Evolutionary conservation across 2,329 filamentous ascomycete genomes (phyloP).

Genomic region (Xylaria sp.): DNA sequence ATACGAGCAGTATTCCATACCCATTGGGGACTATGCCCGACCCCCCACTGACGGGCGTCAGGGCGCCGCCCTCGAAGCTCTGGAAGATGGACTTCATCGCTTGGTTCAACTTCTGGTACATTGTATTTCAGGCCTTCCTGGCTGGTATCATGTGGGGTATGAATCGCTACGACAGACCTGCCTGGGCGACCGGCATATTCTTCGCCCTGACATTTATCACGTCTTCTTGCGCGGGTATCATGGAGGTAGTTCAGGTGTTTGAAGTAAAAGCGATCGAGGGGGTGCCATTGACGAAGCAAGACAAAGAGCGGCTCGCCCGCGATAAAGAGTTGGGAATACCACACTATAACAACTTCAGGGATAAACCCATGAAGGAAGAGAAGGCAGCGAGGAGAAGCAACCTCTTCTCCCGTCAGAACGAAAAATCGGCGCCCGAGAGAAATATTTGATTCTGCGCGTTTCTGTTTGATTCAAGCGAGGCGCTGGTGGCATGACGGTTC

Average conservation of each 20-base stretch:
- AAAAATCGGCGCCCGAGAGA: slow-evolving; percentile 31
- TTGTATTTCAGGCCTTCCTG: slow-evolving; percentile 77
- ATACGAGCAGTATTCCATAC: slow-evolving; percentile 65
- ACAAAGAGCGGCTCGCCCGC: slow-evolving; percentile 59
- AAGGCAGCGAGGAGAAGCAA: slow-evolving; percentile 41
- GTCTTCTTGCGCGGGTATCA: slow-evolving; percentile 73
- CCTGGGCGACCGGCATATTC: slow-evolving; percentile 82
- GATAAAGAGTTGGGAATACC: slow-evolving; percentile 66
- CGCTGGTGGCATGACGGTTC: slow-evolving; percentile 16
- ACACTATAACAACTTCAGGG: slow-evolving; percentile 68
- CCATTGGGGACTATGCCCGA: slow-evolving; percentile 72
- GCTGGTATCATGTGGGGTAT: slow-evolving; percentile 86
- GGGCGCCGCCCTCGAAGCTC: slow-evolving; percentile 71
- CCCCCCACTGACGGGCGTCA: slow-evolving; percentile 75
- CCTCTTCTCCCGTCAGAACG: slow-evolving; percentile 33
- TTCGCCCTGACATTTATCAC: slow-evolving; percentile 78
- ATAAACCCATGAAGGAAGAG: slow-evolving; percentile 59
- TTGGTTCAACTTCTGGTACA: slow-evolving; percentile 83
- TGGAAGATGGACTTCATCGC: slow-evolving; percentile 86
- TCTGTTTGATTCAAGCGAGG: slow-evolving; percentile 25
- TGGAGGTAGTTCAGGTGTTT: slow-evolving; percentile 78
- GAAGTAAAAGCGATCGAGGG: slow-evolving; percentile 77
- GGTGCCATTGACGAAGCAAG: slow-evolving; percentile 68
- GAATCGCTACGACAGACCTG: slow-evolving; percentile 77
- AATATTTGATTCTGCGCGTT: no score